Evolutionary conservation across 345 rosid species (phyloP), one percentile per base, ranked within the genome.

Genomic region (Moricandia moricandioides): DNA sequence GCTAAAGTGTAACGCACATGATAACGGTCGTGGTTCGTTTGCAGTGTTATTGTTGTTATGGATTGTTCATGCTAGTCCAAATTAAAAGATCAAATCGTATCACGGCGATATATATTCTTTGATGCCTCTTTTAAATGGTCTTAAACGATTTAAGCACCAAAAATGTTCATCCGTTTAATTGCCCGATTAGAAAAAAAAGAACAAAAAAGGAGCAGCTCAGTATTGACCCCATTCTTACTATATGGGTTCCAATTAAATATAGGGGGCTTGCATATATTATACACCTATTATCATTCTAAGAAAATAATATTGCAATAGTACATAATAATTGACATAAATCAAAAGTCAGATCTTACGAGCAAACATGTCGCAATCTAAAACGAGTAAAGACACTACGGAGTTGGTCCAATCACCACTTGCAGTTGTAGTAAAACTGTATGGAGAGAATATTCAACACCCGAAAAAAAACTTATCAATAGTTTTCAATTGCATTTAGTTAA

Each of bases 271-370:
- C 16, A 40, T 40, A 40, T 45, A 31, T 59, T n/a, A 16, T n/a
- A 14, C 14, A 60, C 43, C 7, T 33, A 17, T n/a, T 7, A 59
- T 60, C 13, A 5, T 5, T 4, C 13, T 45, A 33, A 33, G 8
- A 33, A 33, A 33, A 33, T 0, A 33, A 6, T 5, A 33, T 5
- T 33, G 1, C 35, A 33, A 12, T 11, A 54, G 16, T 27, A 29
- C 17, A 21, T 16, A 40, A 74, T 30, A 74, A 40, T 27, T 65
- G 64, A n/a, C 45, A 73, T 30, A 24, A 62, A 39, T 69, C 29
- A 39, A 69, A 70, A 70, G 75, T 70, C 75, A 77, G 75, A 63
- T 33, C 60, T 71, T 57, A 65, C 35, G 72, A 77, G 72, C 76
- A 59, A 33, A 54, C 72, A 71, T 65, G 72, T 78, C 81, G 56